phyloP scores from a whole-genome alignment of 139 green algal species.

The Nannochloris sp. region DNA sequence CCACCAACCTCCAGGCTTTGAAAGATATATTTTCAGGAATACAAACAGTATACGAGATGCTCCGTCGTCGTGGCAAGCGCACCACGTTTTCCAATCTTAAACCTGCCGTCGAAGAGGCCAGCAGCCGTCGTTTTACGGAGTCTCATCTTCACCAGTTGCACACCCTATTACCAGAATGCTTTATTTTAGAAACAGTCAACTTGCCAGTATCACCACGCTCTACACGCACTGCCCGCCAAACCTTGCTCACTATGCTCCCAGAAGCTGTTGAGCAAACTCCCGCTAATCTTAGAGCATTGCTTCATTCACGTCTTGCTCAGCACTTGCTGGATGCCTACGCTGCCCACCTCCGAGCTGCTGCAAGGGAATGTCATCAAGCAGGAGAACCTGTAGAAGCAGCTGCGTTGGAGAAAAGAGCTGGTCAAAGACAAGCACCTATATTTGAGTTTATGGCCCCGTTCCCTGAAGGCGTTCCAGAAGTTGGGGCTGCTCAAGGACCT shows the following conservation, averaged over 20 bases:
- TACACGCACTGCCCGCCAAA: constrained; percentile 13
- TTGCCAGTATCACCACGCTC: constrained; percentile 15
- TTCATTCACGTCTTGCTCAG: constrained; percentile 16
- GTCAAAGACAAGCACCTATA: not conserved
- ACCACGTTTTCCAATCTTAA: constrained; percentile 20
- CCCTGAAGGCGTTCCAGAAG: constrained; percentile 4
- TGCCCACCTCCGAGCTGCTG: not conserved
- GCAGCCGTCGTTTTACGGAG: constrained; percentile 14
- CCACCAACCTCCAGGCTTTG: not conserved
- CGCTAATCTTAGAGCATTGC: not conserved
- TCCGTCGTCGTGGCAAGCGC: constrained; percentile 6
- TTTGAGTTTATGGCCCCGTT: not conserved
- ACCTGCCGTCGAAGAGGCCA: constrained; percentile 22
- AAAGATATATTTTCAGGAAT: constrained; percentile 29
- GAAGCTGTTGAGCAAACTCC: not conserved
- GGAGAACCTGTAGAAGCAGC: not conserved
- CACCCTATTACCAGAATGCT: constrained; percentile 17
- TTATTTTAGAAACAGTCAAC: constrained; percentile 13
- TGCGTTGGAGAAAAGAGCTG: not conserved
- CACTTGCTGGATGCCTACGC: constrained; percentile 16
- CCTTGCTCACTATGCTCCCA: constrained; percentile 2
- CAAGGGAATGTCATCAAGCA: not conserved
- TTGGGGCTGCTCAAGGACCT: constrained; percentile 4
- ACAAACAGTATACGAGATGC: constrained; percentile 19
- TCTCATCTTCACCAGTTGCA: constrained; percentile 19